Conservation (phyloP, 2,329 filamentous ascomycete genomes). For the Fusarium lateritium region DNA sequence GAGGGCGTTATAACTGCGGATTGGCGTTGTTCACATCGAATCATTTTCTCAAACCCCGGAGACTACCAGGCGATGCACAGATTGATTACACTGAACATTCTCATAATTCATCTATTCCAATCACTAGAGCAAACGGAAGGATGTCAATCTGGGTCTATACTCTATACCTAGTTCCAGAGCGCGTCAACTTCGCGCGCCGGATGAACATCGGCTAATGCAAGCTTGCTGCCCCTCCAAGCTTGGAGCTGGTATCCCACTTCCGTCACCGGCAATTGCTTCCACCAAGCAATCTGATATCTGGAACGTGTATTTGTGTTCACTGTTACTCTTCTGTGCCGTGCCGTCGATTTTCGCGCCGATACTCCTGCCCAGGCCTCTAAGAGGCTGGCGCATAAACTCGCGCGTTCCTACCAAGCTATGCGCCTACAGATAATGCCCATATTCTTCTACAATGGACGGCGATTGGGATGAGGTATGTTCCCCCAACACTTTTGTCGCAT, state of each 20-base stretch:
- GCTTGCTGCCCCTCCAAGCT: slow-evolving; percentile 48
- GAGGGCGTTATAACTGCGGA: too few relatives aligned
- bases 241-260: slow-evolving; percentile 39
- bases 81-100: too few relatives aligned
- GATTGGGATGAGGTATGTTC: slow-evolving; percentile 76
- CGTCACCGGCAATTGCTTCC: slow-evolving; percentile 23
- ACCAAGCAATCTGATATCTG: slow-evolving; percentile 25
- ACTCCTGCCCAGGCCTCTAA: slow-evolving; percentile 15
- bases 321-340: neutral
- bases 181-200: slow-evolving; percentile 37
- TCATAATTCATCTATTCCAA: too few relatives aligned
- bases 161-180: neutral
- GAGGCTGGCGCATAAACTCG: slow-evolving; percentile 27
- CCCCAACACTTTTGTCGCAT: slow-evolving; percentile 11
- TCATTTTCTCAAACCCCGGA: too few relatives aligned
- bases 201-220: slow-evolving; percentile 44
- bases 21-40: too few relatives aligned
- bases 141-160: neutral
- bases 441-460: slow-evolving; percentile 70
- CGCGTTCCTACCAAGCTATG: slow-evolving; percentile 50
- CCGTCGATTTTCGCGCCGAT: neutral
- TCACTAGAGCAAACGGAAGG: too few relatives aligned
- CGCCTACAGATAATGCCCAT: slow-evolving; percentile 54
- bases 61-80: too few relatives aligned
- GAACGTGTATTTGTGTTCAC: neutral